Base-by-base conservation (phyloP, 1,284 basidiomycete species). In the Tylopilus orsonianus region DNA sequence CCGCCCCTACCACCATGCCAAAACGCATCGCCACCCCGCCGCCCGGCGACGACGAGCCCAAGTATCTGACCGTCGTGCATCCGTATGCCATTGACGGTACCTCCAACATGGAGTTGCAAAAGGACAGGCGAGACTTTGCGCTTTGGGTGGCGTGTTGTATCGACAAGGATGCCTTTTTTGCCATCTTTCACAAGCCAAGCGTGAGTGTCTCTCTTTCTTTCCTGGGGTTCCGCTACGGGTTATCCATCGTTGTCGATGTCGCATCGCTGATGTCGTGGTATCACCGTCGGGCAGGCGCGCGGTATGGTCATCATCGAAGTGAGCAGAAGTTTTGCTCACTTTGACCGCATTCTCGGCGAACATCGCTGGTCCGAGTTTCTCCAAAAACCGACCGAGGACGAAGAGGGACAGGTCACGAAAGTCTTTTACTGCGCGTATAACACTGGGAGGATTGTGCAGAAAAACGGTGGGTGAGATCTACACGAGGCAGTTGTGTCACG, bases 291-390 rank as follows among this genome's bases (percentile, higher is more conserved):
- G 35, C 53, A 87, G 84, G 75, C 83, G 1, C 74, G 77, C n/a
- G 80, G 76, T 34, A 83, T 81, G 71, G 75, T 87, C 29, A 71
- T 88, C 27, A 71, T 87, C 38, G 83, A 87, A 50, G 64, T 87
- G 44, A 66, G 67, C 20, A 73, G 75, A 8, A 54, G 61, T 1
- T 72, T 65, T 40, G 43, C 57, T 1, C 46, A 72, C 33, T 72
- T 75, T 42, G 68, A 74, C 14, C 60, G 58, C 7, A 59, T 89
- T 3, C 71, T 88, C 8, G 86, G 86, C 33, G 78, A 78, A 56
- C 86, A 89, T 56, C 69, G 71, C 24, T 88, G 86, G 85, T 52
- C 56, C 13, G 72, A 79, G 34, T 73, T 87, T 44, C 64, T 86
- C 16, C 61, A 56, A 27, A 65, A 66, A 0, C 78, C 84, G 0